Evolutionary conservation across 768 basidiomycete genomes (phyloP).

Genomic region (Boletus patriciae): DNA sequence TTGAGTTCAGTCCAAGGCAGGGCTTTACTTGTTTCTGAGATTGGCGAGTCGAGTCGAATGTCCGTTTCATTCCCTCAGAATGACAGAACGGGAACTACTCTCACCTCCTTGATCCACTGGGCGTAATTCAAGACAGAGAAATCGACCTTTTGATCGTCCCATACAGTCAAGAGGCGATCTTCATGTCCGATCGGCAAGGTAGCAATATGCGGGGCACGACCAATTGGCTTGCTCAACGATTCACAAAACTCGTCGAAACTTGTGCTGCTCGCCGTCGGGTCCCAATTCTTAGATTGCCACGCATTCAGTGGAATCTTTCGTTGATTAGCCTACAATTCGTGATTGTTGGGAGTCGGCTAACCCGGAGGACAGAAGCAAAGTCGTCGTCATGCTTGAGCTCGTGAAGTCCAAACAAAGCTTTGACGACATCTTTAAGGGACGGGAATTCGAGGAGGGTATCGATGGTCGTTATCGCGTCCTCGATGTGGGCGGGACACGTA

Average conservation of each 20-base stretch:
- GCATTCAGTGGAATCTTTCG: slow-evolving; percentile 56
- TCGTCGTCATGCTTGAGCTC: slow-evolving; percentile 72
- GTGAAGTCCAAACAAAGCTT: slow-evolving; percentile 73
- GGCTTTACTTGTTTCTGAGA: slow-evolving; percentile 51
- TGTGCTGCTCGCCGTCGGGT: slow-evolving; percentile 63
- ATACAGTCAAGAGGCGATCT: slow-evolving; percentile 47
- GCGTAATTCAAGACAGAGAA: slow-evolving; percentile 72
- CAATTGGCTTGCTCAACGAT: slow-evolving; percentile 47
- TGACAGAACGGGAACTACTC: slow-evolving; percentile 2
- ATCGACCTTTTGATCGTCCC: slow-evolving; percentile 51
- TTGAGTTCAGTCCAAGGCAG: slow-evolving; percentile 49
- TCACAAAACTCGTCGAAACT: slow-evolving; percentile 70
- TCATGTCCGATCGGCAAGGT: slow-evolving; percentile 49
- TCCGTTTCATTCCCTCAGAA: neutral
- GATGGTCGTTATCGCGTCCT: slow-evolving; percentile 56
- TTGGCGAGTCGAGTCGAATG: neutral
- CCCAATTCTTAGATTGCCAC: slow-evolving; percentile 91
- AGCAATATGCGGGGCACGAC: slow-evolving; percentile 33
- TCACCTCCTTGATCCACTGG: slow-evolving; percentile 68
- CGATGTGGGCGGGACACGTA: slow-evolving; percentile 57
- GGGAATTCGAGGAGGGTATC: slow-evolving; percentile 58
- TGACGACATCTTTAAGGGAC: slow-evolving; percentile 51
- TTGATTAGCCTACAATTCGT: slow-evolving; percentile 12
- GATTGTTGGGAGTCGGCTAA: slow-evolving; percentile 32
- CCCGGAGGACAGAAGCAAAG: slow-evolving; percentile 69